These are phyloP conservation scores for Boletus vermiculosoides DNA, from an alignment of 768 basidiomycete genomes.

Conservation along the genomic window DNA sequence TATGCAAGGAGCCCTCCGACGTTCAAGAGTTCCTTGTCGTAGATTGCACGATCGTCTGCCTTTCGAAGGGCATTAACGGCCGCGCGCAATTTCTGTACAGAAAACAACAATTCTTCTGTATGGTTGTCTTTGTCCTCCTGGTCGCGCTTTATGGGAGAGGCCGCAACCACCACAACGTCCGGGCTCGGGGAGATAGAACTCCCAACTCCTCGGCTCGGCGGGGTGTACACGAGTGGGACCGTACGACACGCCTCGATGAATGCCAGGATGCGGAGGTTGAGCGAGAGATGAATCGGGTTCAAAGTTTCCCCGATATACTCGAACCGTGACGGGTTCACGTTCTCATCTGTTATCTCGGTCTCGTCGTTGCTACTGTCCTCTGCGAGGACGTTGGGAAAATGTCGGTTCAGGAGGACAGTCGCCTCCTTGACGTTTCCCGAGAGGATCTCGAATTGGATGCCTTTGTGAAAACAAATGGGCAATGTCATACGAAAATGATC, in stretches of 20 bases:
- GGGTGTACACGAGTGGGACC: slow-evolving; percentile 52
- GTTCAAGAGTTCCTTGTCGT: slow-evolving; percentile 66
- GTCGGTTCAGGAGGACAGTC: slow-evolving; percentile 56
- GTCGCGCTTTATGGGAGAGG: slow-evolving; percentile 10
- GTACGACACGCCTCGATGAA: slow-evolving; percentile 88
- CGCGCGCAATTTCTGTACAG: slow-evolving; percentile 66
- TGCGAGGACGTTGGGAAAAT: slow-evolving; percentile 73
- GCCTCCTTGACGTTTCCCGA: slow-evolving; percentile 76
- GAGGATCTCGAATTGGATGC: slow-evolving; percentile 67
- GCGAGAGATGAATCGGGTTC: slow-evolving; percentile 68
- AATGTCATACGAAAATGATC: background rate
- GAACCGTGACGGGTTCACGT: slow-evolving; percentile 35
- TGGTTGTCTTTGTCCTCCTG: slow-evolving; percentile 39
- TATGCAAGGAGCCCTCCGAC: slow-evolving; percentile 85
- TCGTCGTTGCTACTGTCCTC: slow-evolving; percentile 18
- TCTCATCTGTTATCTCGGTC: slow-evolving; percentile 21
- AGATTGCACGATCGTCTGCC: slow-evolving; percentile 55
- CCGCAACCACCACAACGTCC: slow-evolving; percentile 7
- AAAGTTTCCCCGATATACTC: slow-evolving; percentile 61
- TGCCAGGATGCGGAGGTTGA: slow-evolving; percentile 84
- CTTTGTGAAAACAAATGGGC: slow-evolving; percentile 37
- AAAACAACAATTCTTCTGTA: slow-evolving; percentile 49
- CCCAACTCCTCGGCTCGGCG: slow-evolving; percentile 11
- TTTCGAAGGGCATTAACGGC: slow-evolving; percentile 56
- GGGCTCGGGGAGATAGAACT: slow-evolving; percentile 6